phyloP scores from a whole-genome alignment of 345 rosid species.

The Triadica sebifera region DNA sequence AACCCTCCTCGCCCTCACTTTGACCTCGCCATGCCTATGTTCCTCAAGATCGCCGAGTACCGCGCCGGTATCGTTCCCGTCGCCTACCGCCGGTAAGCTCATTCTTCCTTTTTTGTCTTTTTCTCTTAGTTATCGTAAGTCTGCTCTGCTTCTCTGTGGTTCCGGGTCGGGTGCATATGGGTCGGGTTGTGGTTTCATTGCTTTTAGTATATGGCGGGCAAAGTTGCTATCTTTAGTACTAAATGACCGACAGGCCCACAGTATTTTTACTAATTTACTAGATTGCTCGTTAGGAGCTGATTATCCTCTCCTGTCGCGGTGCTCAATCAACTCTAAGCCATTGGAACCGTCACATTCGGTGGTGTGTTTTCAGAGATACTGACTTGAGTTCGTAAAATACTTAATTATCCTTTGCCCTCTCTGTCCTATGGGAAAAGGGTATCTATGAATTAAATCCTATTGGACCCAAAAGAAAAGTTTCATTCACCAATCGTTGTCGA shows the following conservation, averaged over 20 bases:
- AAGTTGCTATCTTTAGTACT: neutral
- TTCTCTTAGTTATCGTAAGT: neutral
- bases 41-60: constrained; percentile 63
- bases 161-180: neutral
- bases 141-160: neutral
- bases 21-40: constrained; percentile 79
- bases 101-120: neutral
- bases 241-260: constrained; percentile 14
- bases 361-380: neutral
- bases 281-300: neutral
- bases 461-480: neutral
- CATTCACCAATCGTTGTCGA: neutral
- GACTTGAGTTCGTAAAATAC: too few relatives aligned
- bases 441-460: neutral
- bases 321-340: neutral
- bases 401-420: neutral
- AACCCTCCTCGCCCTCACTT: constrained; percentile 72
- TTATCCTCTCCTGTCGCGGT: neutral
- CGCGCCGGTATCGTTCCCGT: constrained; percentile 73
- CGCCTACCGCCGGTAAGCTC: constrained; percentile 48
- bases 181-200: neutral
- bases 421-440: neutral
- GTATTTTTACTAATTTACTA: neutral
- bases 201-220: neutral
- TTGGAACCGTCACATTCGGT: constrained; percentile 6